phyloP scores from a whole-genome alignment of 495 filamentous ascomycete genomes.

The Penicillium paradoxum region DNA sequence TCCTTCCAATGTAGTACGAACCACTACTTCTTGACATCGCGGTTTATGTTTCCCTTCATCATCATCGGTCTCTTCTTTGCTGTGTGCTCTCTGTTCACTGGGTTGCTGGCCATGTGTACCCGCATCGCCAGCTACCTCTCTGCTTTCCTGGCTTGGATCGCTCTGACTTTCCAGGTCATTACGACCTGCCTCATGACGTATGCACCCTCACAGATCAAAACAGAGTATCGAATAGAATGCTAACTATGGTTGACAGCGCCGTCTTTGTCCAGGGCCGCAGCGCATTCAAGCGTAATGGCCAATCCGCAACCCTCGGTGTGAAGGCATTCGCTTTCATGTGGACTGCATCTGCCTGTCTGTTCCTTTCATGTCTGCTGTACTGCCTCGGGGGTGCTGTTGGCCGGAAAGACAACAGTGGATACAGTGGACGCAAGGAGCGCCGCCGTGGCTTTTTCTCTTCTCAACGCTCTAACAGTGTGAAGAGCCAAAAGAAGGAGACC shows the following conservation, averaged over 20 bases:
- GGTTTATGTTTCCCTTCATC: slow-evolving; percentile 70
- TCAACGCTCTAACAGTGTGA: slow-evolving; percentile 31
- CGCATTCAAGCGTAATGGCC: slow-evolving; percentile 55
- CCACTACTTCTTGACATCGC: slow-evolving; percentile 59
- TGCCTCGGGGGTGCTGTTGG: slow-evolving; percentile 48
- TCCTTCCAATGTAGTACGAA: slow-evolving; percentile 34
- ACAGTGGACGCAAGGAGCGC: slow-evolving; percentile 38
- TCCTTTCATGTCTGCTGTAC: slow-evolving; percentile 68
- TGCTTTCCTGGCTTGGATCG: slow-evolving; percentile 49
- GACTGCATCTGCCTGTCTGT: slow-evolving; percentile 64
- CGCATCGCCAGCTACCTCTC: slow-evolving; percentile 57
- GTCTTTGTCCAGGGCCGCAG: slow-evolving; percentile 74
- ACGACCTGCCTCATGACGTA: slow-evolving; percentile 67
- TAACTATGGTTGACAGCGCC: slow-evolving; percentile 45
- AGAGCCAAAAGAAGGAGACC: slow-evolving; percentile 32
- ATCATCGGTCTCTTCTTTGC: slow-evolving; percentile 65
- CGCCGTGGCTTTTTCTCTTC: slow-evolving; percentile 43
- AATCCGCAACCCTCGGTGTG: slow-evolving; percentile 56
- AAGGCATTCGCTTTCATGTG: slow-evolving; percentile 86
- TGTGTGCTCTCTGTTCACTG: slow-evolving; percentile 53
- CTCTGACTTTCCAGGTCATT: slow-evolving; percentile 59
- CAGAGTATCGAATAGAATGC: not conserved
- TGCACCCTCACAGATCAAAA: slow-evolving; percentile 24
- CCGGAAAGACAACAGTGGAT: slow-evolving; percentile 27
- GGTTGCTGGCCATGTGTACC: slow-evolving; percentile 57